Base-by-base conservation (phyloP, 176 grass and related monocot genomes). In the Juncus effusus region DNA sequence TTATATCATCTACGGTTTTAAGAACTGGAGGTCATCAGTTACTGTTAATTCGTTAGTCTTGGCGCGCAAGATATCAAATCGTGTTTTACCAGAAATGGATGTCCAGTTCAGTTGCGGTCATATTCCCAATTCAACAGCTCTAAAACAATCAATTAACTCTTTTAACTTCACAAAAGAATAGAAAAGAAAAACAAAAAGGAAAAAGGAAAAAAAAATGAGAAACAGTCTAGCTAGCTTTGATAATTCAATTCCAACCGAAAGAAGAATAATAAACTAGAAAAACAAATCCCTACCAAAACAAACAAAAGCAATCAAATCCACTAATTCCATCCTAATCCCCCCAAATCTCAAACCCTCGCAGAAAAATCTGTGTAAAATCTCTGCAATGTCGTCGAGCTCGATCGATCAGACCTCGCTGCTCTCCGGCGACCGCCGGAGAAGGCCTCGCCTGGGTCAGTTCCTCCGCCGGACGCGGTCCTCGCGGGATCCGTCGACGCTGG, bases 211-310 rank as follows among this genome's bases (percentile, higher is more conserved):
- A 47, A 47, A 28, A 28, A 28, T 28, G 19, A 28, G 44, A 47
- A 6, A 47, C 9, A 47, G 44, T 47, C 4, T 47, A 47, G 0
- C 44, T 57, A 7, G 49, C 7, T 52, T 56, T 38, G 57, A 59
- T 72, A 72, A 59, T 72, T 72, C 5, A 41, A 12, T 72, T 72
- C 14, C 68, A 35, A 71, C 38, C 35, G 12, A 71, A 59, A 70
- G 56, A 2, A 39, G 41, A 41, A 13, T 7, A 63, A 11, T 9
- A 12, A 55, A 28, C 19, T 47, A 47, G 44, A 47, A 47, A 47
- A 47, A 47, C 44, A 47, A 47, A 47, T 47, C 9, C 0, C 44
- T 5, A 47, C 6, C 44, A 55, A 52, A 54, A 47, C 38, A 56
- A 40, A 49, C 66, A 56, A 42, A 39, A 38, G 11, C 14, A 13